Percentiles rank a stretch among this genome's conserved stretches.
Evolutionary conservation across 1,284 basidiomycete genomes (phyloP).

Genomic region (Ceratorhiza oryzae-sativae): DNA sequence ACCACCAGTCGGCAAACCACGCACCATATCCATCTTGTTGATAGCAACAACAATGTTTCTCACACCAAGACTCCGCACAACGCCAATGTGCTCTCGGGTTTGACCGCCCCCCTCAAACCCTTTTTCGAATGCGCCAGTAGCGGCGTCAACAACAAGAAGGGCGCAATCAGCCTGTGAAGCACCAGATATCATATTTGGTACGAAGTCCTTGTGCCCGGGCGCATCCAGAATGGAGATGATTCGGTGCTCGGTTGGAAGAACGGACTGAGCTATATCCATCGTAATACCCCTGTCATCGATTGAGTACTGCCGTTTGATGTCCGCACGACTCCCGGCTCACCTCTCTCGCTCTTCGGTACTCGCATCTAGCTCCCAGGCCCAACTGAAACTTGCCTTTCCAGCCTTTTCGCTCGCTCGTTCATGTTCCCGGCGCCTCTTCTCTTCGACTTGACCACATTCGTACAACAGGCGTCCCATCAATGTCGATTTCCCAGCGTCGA

Average conservation of each 20-base stretch:
- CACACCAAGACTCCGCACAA: slow-evolving; percentile 94
- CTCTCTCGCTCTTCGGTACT: slow-evolving; percentile 91
- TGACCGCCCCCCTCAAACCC: slow-evolving; percentile 95
- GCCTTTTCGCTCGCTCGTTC: slow-evolving; percentile 90
- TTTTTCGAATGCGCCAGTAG: slow-evolving; percentile 92
- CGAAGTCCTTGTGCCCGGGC: slow-evolving; percentile 96
- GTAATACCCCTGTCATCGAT: slow-evolving; percentile 80
- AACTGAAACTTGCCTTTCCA: slow-evolving; percentile 95
- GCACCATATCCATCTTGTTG: slow-evolving; percentile 92
- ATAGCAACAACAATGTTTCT: slow-evolving; percentile 91
- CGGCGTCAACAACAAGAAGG: slow-evolving; percentile 91
- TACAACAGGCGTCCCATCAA: slow-evolving; percentile 94
- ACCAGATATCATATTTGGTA: slow-evolving; percentile 99
- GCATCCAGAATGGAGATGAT: slow-evolving; percentile 94
- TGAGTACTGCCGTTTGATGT: background rate
- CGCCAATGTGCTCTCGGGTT: slow-evolving; percentile 93
- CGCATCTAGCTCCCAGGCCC: slow-evolving; percentile 97
- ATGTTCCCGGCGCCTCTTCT: slow-evolving; percentile 84
- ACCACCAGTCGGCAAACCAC: slow-evolving; percentile 44
- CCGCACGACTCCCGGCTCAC: slow-evolving; percentile 54
- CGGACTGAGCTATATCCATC: slow-evolving; percentile 93
- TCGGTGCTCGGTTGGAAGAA: slow-evolving; percentile 77
- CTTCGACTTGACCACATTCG: slow-evolving; percentile 87
- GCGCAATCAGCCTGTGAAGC: slow-evolving; percentile 97
- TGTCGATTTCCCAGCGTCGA: slow-evolving; percentile 98